A percentile compares a stretch with the other conserved stretches of the same genome.
These are phyloP conservation scores for Xerophyta viscosa DNA, from an alignment of 106 monocot species.

Conservation along the genomic window DNA sequence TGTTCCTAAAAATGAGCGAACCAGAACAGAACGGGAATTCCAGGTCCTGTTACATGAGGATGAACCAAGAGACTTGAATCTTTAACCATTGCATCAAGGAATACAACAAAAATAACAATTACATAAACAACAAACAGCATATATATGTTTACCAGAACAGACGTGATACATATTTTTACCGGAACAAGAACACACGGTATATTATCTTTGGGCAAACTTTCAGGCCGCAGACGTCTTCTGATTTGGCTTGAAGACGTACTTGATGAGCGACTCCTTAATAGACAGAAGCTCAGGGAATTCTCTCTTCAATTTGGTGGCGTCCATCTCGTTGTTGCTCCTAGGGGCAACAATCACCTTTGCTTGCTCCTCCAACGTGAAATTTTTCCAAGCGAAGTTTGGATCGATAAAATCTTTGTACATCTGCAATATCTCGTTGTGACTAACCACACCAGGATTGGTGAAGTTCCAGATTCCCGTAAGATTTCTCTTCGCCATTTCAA, in stretches of 20 bases:
- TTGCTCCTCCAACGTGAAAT: constrained; percentile 50
- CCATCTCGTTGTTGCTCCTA: constrained; percentile 55
- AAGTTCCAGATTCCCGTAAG: constrained; percentile 67
- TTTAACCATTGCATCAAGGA: no score
- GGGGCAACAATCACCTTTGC: constrained; percentile 61
- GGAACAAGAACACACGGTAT: no score
- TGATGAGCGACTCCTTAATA: constrained; percentile 47
- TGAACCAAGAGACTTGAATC: no score
- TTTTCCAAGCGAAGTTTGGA: constrained; percentile 55
- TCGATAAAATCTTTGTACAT: constrained; percentile 59
- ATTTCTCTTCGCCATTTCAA: constrained; percentile 65
- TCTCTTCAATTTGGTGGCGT: constrained; percentile 32
- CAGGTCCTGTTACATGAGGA: no score
- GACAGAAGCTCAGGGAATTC: constrained; percentile 45
- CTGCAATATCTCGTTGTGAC: constrained; percentile 54
- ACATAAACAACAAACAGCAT: no score
- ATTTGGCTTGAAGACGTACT: constrained; percentile 44
- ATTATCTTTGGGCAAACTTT: no score
- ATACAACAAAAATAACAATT: no score
- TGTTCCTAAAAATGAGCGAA: no score
- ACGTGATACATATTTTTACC: no score
- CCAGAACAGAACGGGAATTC: no score
- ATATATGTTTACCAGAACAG: no score
- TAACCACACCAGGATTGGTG: constrained; percentile 57
- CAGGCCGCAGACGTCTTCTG: constrained; percentile 36